Evolutionary conservation across 2,329 filamentous ascomycete species (phyloP).

Genomic region (Biscogniauxia marginata): DNA sequence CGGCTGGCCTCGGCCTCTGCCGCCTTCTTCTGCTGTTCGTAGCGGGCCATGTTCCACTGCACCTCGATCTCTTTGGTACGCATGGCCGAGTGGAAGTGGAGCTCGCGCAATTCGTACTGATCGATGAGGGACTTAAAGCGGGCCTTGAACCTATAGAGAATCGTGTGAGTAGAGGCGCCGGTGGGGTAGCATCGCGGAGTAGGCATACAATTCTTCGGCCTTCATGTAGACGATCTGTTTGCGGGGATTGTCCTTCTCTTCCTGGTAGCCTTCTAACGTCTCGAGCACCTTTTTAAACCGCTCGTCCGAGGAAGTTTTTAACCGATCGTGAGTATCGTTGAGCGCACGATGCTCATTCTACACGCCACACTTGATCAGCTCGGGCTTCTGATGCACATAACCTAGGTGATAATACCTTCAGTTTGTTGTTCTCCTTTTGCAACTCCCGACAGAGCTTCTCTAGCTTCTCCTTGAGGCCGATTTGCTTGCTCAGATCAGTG

Average conservation of each 20-base stretch:
- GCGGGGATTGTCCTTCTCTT: slow-evolving; percentile 79
- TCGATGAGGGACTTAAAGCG: slow-evolving; percentile 95
- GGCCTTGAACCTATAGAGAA: slow-evolving; percentile 69
- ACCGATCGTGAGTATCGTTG: slow-evolving; percentile 80
- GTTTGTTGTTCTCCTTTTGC: slow-evolving; percentile 95
- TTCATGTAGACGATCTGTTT: slow-evolving; percentile 81
- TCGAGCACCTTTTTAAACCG: slow-evolving; percentile 77
- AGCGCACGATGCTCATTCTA: slow-evolving; percentile 92
- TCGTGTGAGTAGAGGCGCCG: slow-evolving; percentile 16
- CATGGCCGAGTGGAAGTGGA: slow-evolving; percentile 89
- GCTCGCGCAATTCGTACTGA: slow-evolving; percentile 91
- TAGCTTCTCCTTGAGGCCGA: slow-evolving; percentile 89
- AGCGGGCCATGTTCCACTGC: slow-evolving; percentile 83
- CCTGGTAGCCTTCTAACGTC: slow-evolving; percentile 85
- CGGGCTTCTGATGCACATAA: neutral
- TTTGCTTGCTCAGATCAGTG: slow-evolving; percentile 85
- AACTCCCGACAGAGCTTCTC: slow-evolving; percentile 95
- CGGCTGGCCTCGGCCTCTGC: slow-evolving; percentile 79
- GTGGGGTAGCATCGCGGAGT: neutral
- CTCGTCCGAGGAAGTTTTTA: slow-evolving; percentile 79
- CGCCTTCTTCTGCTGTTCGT: slow-evolving; percentile 85
- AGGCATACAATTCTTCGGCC: slow-evolving; percentile 80
- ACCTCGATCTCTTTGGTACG: slow-evolving; percentile 95
- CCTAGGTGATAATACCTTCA: slow-evolving; percentile 66
- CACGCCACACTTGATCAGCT: slow-evolving; percentile 19